Evolutionary conservation across 352 stramenopile genomes (phyloP).

Genomic region (Pilasporangium apinafurcum): DNA sequence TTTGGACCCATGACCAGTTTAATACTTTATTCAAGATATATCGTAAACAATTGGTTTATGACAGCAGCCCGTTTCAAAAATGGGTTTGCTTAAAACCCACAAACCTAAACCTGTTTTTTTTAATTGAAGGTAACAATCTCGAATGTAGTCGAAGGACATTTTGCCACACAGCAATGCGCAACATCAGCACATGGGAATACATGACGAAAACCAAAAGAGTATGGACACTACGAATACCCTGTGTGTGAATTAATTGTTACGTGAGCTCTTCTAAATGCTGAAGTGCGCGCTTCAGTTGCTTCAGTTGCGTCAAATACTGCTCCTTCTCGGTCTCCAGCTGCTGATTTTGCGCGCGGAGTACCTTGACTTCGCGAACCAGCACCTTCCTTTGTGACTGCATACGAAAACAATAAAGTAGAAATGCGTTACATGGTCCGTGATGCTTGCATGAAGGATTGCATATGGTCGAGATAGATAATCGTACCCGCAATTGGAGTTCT

Average conservation of each 20-base stretch:
- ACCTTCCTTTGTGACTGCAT: constrained; percentile 66
- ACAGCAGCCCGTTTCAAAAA: no score
- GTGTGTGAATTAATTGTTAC: constrained; percentile 5
- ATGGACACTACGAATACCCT: neutral
- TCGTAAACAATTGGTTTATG: no score
- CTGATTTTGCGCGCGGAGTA: constrained; percentile 58
- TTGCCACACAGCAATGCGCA: neutral
- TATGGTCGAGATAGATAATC: neutral
- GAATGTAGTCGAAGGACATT: neutral
- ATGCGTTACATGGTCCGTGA: neutral
- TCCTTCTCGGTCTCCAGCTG: constrained; percentile 56
- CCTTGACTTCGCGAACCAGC: constrained; percentile 75
- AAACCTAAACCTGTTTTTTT: no score
- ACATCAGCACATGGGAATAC: constrained; percentile 5
- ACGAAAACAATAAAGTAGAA: neutral
- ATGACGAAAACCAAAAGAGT: neutral
- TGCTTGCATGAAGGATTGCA: neutral
- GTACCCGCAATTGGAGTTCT: constrained; percentile 54
- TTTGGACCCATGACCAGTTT: no score
- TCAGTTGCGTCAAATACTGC: constrained; percentile 67
- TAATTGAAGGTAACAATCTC: neutral
- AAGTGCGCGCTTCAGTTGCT: constrained; percentile 68
- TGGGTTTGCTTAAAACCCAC: no score
- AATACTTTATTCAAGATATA: no score
- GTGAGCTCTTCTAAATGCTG: constrained; percentile 61